A percentile compares a stretch with the other conserved stretches of the same genome.
Conservation (phyloP, 108 stramenopile genomes). For the Skeletonema grethae region DNA sequence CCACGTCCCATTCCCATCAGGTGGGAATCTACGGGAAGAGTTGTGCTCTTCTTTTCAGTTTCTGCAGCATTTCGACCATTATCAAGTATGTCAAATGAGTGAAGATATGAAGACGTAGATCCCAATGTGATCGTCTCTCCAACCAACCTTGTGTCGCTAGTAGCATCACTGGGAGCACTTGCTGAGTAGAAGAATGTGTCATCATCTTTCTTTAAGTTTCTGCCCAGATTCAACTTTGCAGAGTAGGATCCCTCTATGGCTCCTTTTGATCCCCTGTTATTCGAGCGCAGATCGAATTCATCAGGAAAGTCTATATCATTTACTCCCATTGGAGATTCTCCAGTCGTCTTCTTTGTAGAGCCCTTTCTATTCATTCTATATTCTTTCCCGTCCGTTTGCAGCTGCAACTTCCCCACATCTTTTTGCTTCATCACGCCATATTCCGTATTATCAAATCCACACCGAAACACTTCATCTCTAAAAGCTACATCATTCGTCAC, state of each 20-base stretch:
- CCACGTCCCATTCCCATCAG: neutral
- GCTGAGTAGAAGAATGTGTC: neutral
- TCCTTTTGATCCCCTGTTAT: neutral
- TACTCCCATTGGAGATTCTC: neutral
- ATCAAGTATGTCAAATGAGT: neutral
- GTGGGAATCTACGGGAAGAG: neutral
- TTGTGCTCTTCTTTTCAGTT: neutral
- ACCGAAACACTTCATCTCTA: neutral
- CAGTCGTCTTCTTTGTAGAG: neutral
- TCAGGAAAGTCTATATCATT: neutral
- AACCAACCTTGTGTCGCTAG: neutral
- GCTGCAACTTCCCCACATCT: neutral
- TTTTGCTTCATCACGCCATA: neutral
- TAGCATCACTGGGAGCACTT: neutral
- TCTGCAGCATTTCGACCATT: neutral
- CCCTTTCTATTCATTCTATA: neutral
- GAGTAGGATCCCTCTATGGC: neutral
- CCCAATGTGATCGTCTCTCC: conserved; percentile 1
- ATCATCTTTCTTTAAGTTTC: neutral
- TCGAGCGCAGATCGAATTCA: neutral
- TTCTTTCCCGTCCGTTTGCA: neutral
- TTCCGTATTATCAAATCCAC: neutral
- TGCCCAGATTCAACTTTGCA: neutral
- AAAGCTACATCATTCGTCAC: neutral
- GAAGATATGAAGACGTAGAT: neutral